Percentiles rank a stretch among this genome's conserved stretches.
Evolutionary conservation across 345 rosid species (phyloP).

Genomic region (Turritis glabra): DNA sequence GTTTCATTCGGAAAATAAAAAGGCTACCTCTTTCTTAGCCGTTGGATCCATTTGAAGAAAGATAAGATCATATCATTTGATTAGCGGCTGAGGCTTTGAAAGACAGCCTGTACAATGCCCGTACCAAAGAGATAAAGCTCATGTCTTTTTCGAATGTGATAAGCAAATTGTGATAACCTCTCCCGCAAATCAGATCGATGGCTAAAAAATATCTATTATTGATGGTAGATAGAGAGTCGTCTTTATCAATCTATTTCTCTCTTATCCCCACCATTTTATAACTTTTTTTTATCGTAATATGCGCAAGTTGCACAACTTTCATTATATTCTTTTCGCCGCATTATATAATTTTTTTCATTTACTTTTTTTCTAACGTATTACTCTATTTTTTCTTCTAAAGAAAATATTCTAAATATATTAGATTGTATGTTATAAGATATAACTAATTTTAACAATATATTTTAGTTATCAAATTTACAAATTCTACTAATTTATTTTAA

Average conservation of each 20-base stretch:
- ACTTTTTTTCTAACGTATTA: no score
- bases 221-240: neutral
- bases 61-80: neutral
- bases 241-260: constrained; percentile 1
- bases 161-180: constrained; percentile 34
- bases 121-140: constrained; percentile 7
- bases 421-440: no score
- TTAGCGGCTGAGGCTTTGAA: neutral
- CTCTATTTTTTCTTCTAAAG: no score
- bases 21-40: neutral
- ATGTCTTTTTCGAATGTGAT: constrained; percentile 36
- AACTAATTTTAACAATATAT: no score
- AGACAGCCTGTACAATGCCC: constrained; percentile 17
- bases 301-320: constrained; percentile 4
- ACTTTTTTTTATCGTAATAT: neutral
- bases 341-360: no score
- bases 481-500: no score
- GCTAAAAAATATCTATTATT: neutral
- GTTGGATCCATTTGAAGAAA: neutral
- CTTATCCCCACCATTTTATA: neutral
- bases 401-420: no score
- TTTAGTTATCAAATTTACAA: no score
- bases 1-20: neutral
- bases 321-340: no score
- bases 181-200: constrained; percentile 27